Conservation (phyloP, 148 eudicot species). For the Spergularia marina region DNA sequence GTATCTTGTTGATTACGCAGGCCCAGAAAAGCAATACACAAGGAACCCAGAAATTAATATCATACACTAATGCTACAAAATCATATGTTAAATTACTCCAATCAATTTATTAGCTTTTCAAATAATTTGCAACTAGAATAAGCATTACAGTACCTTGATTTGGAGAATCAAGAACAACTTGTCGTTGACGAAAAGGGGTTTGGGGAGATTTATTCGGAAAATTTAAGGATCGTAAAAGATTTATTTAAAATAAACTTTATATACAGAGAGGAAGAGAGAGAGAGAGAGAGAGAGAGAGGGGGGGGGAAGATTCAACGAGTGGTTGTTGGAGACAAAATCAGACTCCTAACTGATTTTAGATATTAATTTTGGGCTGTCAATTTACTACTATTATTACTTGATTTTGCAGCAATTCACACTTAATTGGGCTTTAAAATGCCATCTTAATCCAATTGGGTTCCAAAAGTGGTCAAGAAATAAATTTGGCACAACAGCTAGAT, state of each 20-base stretch:
- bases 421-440: no score
- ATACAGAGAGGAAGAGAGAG: background rate
- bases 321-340: background rate
- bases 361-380: background rate
- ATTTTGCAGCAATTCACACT: no score
- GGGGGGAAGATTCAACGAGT: background rate
- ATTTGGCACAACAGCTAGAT: no score
- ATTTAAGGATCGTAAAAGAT: background rate
- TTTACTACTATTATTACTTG: no score
- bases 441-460: no score
- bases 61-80: background rate
- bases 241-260: background rate
- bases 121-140: background rate
- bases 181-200: background rate
- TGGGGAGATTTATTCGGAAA: background rate
- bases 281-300: background rate
- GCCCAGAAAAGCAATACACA: background rate
- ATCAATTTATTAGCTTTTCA: no score
- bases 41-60: background rate
- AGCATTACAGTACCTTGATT: background rate
- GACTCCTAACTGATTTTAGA: background rate
- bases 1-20: background rate
- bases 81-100: background rate
- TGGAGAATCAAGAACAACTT: background rate
- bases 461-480: no score